Base-by-base conservation (phyloP, 139 green algal genomes). In the Tetraselmis striata region DNA sequence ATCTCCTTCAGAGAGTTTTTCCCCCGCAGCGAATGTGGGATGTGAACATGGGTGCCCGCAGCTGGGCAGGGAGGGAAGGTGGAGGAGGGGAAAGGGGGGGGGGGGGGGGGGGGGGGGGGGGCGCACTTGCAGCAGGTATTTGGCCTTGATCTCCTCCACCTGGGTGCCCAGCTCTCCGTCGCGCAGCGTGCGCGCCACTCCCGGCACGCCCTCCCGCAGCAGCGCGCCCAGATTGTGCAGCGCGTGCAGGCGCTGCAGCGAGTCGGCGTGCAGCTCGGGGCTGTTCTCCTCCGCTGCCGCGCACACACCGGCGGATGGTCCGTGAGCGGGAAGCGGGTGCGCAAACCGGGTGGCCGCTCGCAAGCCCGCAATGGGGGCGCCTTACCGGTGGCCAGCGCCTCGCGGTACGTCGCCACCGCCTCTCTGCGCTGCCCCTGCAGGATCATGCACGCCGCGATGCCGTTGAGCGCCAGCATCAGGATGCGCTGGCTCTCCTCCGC, bases 401-500 rank as follows among this genome's bases (percentile, higher is more conserved):
- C 79, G 25, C 94, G 89, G 83, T 98, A 98, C 0, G 83, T 78
- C 1, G 77, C 78, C 11, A 94, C 88, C 1, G 94, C 93, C 0
- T 87, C 84, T 1, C 32, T 32, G 1, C 11, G 27, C 24, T 83
- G 74, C 1, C 77, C 85, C 77, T 94, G 83, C 45, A 97, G 86
- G 75, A 94, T 59, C 80, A 89, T 83, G 27, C 98, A 83, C 23
- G 87, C 95, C 26, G 92, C 94, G 11, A 98, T 86, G 11, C 95
- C 95, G 75, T 98, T 98, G 23, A 97, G 87, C 0, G 90, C 85
- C 1, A 81, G 85, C 31, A 96, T 74, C 30, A 98, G 83, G 74
- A 94, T 30, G 22, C 95, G 91, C 86, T 97, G 92, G 2, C 91
- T 87, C 75, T 98, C 95, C 81, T 98, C 95, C 2, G 95, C 95